Percentiles rank a stretch among this genome's conserved stretches.
Conservation (phyloP, 2,329 filamentous ascomycete genomes). For the Aspergillus terreus region DNA sequence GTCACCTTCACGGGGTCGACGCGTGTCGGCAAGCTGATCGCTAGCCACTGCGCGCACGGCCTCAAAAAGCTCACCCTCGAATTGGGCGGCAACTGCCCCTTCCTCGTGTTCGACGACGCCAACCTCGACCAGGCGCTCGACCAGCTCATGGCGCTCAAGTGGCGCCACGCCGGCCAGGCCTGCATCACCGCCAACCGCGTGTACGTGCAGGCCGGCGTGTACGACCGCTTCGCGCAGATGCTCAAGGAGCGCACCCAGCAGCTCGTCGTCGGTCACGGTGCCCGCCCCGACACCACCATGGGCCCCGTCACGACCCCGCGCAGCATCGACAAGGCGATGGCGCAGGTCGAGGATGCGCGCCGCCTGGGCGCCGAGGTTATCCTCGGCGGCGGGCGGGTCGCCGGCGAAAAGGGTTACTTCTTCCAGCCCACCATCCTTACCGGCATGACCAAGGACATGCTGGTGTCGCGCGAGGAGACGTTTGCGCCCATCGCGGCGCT, state of each 20-base stretch:
- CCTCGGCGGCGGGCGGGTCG: constrained; percentile 51
- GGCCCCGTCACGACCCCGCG: constrained; percentile 58
- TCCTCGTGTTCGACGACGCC: constrained; percentile 63
- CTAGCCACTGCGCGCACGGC: constrained; percentile 56
- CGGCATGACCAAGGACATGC: constrained; percentile 57
- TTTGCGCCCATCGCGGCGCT: constrained; percentile 64
- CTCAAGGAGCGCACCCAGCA: constrained; percentile 50
- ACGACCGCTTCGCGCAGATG: constrained; percentile 53
- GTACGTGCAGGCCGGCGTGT: constrained; percentile 42
- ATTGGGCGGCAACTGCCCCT: constrained; percentile 63
- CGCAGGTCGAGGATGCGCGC: constrained; percentile 63
- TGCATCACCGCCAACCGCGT: constrained; percentile 46
- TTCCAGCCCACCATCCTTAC: constrained; percentile 66
- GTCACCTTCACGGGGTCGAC: constrained; percentile 59
- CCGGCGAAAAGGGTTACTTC: constrained; percentile 61
- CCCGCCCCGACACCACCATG: constrained; percentile 53
- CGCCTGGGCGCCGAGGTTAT: constrained; percentile 61
- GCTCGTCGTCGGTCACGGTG: constrained; percentile 60
- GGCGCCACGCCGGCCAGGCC: constrained; percentile 43
- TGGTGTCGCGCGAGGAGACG: constrained; percentile 57
- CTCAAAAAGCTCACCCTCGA: constrained; percentile 64
- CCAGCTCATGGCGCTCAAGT: constrained; percentile 40
- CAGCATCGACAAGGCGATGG: constrained; percentile 51
- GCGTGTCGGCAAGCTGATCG: constrained; percentile 60
- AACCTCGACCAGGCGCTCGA: constrained; percentile 50